Evolutionary conservation across 2,329 filamentous ascomycete genomes (phyloP).

Genomic region (Aspergillus chevalieri): DNA sequence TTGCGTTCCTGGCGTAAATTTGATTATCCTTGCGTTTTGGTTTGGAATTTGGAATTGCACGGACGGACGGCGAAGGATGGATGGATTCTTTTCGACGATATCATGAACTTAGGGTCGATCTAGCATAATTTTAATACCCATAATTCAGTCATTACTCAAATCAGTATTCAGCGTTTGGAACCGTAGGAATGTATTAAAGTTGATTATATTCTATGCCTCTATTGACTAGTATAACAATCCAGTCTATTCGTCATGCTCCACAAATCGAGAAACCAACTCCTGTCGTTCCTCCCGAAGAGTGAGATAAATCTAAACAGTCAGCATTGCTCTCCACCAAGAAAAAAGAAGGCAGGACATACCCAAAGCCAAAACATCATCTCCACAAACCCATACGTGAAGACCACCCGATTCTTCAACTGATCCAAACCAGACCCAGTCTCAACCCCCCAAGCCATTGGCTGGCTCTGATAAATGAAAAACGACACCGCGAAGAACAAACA

Average conservation of each 20-base stretch:
- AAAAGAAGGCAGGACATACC: slow-evolving; percentile 42
- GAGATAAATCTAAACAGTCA: slow-evolving; percentile 23
- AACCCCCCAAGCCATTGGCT: slow-evolving; percentile 20
- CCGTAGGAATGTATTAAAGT: background rate
- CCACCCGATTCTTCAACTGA: slow-evolving; percentile 71
- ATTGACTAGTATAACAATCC: background rate
- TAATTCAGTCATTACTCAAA: background rate
- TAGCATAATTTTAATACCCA: background rate
- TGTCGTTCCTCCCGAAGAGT: slow-evolving; percentile 34
- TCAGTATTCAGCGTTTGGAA: background rate
- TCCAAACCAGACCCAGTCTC: slow-evolving; percentile 45
- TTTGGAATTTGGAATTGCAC: too few species aligned
- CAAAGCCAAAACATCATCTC: slow-evolving; percentile 86
- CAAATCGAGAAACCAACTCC: slow-evolving; percentile 19
- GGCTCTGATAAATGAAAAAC: slow-evolving; percentile 33
- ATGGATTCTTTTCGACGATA: too few species aligned
- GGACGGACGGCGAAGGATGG: too few species aligned
- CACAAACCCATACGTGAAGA: slow-evolving; percentile 79
- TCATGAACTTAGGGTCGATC: too few species aligned
- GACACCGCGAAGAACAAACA: slow-evolving; percentile 32
- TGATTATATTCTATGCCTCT: background rate
- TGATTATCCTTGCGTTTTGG: background rate
- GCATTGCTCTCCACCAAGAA: slow-evolving; percentile 4
- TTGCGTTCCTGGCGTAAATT: slow-evolving; percentile 24
- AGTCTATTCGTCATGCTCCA: slow-evolving; percentile 12